Conservation (phyloP, 306 rosid genomes). For the Chamaecrista fasciculata region DNA sequence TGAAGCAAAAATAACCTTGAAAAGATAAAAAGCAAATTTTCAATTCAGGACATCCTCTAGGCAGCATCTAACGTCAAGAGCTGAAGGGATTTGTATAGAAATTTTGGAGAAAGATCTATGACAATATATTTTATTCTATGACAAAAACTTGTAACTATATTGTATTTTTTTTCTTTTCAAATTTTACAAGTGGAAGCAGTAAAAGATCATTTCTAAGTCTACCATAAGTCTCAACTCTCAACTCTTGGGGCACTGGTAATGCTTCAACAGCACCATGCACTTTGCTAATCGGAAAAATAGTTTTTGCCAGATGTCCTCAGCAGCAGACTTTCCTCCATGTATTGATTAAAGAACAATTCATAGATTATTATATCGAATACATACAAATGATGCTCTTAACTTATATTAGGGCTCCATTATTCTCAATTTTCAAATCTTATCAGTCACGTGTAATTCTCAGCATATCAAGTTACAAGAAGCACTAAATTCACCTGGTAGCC, state of each 20-base stretch:
- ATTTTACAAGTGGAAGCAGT: constrained; percentile 12
- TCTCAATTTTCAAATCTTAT: constrained; percentile 15
- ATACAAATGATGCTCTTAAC: constrained; percentile 1
- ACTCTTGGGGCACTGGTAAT: constrained; percentile 1
- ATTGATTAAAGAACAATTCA: not conserved
- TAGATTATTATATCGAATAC: constrained; percentile 5
- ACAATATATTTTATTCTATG: not conserved
- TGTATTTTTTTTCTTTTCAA: not conserved
- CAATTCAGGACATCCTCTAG: not conserved
- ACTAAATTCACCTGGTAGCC: constrained; percentile 89
- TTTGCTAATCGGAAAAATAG: constrained; percentile 2
- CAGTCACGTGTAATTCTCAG: constrained; percentile 22
- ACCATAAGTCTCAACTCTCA: not conserved
- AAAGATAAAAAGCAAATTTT: not conserved
- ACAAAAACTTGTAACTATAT: not conserved
- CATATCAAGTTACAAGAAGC: constrained; percentile 28
- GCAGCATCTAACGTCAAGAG: constrained; percentile 5
- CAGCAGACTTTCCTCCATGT: constrained; percentile 8
- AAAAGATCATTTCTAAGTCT: constrained; percentile 22
- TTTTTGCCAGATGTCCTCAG: constrained; percentile 23
- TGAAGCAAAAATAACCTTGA: constrained; percentile 23
- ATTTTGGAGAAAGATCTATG: not conserved
- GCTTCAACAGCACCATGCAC: constrained; percentile 16
- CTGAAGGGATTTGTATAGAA: constrained; percentile 4
- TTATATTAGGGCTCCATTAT: constrained; percentile 4